These are phyloP conservation scores for Areca catechu DNA, from an alignment of 176 grass and related monocot genomes.

Conservation along the genomic window DNA sequence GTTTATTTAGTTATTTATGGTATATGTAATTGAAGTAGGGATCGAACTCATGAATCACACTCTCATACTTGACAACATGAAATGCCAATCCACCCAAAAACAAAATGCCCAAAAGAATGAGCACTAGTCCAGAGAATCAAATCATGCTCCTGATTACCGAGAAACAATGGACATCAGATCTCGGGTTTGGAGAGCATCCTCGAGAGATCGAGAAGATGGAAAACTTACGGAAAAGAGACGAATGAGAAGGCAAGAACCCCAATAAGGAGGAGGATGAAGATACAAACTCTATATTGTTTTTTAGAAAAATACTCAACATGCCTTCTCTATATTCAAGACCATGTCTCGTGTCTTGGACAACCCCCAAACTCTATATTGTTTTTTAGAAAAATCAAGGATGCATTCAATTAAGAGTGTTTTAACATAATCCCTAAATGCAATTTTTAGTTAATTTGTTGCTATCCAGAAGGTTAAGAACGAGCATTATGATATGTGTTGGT, in stretches of 20 bases:
- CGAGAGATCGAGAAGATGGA: conserved; percentile 12
- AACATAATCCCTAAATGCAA: no score
- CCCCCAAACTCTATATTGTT: no score
- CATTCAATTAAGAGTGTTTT: no score
- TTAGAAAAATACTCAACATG: no score
- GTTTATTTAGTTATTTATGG: no score
- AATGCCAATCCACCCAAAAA: conserved; percentile 9
- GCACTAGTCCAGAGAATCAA: conserved; percentile 5
- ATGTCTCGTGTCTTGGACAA: no score
- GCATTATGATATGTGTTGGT: no score
- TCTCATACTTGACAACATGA: conserved; percentile 98
- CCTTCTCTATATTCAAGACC: no score
- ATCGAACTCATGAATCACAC: conserved; percentile 99
- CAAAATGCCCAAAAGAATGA: not conserved
- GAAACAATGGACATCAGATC: conserved; percentile 15
- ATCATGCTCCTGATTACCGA: not conserved
- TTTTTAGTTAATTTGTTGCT: no score
- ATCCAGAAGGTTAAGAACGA: no score
- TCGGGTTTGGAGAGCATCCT: conserved; percentile 1
- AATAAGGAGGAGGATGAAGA: conserved; percentile 88
- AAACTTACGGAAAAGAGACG: conserved; percentile 94
- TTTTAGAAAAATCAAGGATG: no score
- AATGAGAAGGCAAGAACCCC: conserved; percentile 96
- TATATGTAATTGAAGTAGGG: conserved; percentile 99
- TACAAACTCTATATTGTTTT: no score